Evolutionary conservation across 257 asterid genomes (phyloP), one percentile per base, ranked within the genome.

Genomic region (Lycium ferocissimum): DNA sequence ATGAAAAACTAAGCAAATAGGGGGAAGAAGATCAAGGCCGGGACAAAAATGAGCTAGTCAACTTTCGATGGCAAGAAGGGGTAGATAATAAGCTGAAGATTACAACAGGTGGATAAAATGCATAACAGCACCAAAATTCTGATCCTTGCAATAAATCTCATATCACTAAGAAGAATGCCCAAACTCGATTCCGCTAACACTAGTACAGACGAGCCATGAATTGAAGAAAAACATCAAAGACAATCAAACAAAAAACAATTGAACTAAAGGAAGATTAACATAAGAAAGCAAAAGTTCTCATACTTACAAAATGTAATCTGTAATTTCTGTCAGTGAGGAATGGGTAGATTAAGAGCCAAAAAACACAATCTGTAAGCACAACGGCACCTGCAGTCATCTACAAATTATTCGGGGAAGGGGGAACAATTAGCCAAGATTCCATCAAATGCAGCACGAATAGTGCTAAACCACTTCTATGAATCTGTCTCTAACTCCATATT

Each of bases 331-430:
- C 87, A 20, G 91, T 82, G 69, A 89, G 93, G 78, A 92, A 94
- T 18, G 99, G 97, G 90, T 88, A 94, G 67, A 96, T 82, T 37
- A 96, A 7, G 85, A 94, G 87, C 99, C 99, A 90, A 87, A 88
- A 88, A 65, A 84, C 90, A 38, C 85, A 63, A 89, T 95, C 97
- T 11, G 95, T 94, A 53, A 94, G 94, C 82, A 81, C 90, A 45
- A 94, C 95, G 40, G 98, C 98, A 84, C 98, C 98, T 86, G 93
- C 94, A 86, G 93, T 89, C 47, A 90, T 89, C 98, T 96, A 86
- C 82, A 71, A 54, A 80, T 43, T 33, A 53, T 51, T 51, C 53
- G 65, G 47, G 61, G 82, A 26, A 76, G 45, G 47, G 57, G 47
- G 7, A 76, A 51, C 47, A 51, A 53, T 76, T 53, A 76, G 49